Base-by-base conservation (phyloP, 2,329 filamentous ascomycete genomes). In the Graphilbum sp. region DNA sequence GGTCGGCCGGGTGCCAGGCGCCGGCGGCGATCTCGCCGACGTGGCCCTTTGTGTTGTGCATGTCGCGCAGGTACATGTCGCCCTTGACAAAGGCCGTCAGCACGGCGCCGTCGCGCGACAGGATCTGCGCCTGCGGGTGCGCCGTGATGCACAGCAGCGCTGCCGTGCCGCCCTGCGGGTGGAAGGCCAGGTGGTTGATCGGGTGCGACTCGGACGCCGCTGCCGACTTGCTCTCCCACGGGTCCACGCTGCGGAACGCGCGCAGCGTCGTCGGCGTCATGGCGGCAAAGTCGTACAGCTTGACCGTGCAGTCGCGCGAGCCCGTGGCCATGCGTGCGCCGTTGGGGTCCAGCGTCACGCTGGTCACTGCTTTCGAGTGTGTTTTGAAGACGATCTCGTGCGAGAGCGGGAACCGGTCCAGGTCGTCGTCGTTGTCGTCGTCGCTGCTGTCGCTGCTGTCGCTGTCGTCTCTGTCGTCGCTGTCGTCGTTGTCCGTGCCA, bases 11-110 rank as follows among this genome's bases (percentile, higher is more conserved):
- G 57, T 88, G 84, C 90, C 90, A 98, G 30, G 79, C 80, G 18
- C 84, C 88, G 18, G 79, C 81, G 4, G 85, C 86, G 31, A 95
- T 73, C 57, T 95, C 90, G 4, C 87, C 87, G 37, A 95, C 77
- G 58, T 98, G 90, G 2, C 90, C 90, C 55, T 95, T 96, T 5
- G 90, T 98, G 54, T 96, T 87, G 58, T 95, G 75, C 80, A 96
- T 92, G 55, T 98, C 90, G 39, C 88, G 73, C 47, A 98, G 62
- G 51, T 98, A 98, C 87, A 96, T 96, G 54, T 98, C 90, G 34
- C 90, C 90, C 60, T 98, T 98, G 48, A 86, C 79, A 47, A 94
- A 96, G 52, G 95, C 86, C 1, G 79, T 79, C 35, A 92, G 50
- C 8, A 81, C 68, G 33, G 92, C 84, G 30, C 90, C 90, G 60